Evolutionary conservation across 2,329 filamentous ascomycete species (phyloP), one percentile per base, ranked within the genome.

Genomic region (Sporothrix brunneoviolacea): DNA sequence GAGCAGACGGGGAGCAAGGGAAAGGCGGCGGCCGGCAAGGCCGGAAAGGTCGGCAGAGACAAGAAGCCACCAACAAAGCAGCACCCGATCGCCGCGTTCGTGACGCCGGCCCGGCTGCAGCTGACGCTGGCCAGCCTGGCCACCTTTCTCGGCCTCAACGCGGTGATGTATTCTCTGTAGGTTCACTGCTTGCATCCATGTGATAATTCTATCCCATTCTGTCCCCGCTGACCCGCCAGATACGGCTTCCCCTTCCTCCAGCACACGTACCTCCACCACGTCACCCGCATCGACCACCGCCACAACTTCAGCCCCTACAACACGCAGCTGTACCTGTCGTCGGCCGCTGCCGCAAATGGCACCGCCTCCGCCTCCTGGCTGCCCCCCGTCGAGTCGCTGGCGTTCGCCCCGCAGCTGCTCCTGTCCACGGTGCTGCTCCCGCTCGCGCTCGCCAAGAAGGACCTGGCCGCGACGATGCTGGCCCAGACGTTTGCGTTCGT

Each of bases 271-370:
- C 77, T 95, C 53, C 91, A 98, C 70, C 93, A 98, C 66, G 74
- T 97, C 54, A 90, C 85, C 4, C 86, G 93, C 53, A 85, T 95
- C 65, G 93, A 98, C 65, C 93, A 98, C 68, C 85, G 93, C 13
- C 93, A 98, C 71, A 98, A 98, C 71, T 98, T 98, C 70, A 96
- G 91, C 9, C 88, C 90, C 2, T 98, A 97, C 74, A 96, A 95
- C 66, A 87, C 84, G 1, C 77, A 96, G 8, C 78, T 98, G 3
- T 95, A 98, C 65, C 78, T 95, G 37, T 84, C 83, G 44, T 95
- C 93, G 0, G 82, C 87, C 2, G 68, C 73, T 2, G 65, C 73
- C 0, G 65, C 71, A n/a, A n/a, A n/a, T n/a, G n/a, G n/a, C n/a
- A n/a, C n/a, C n/a, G n/a, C 67, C 15, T 44, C 21, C 27, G 49